Evolutionary conservation across 495 filamentous ascomycete species (phyloP).

Genomic region (Copromyces sp.): DNA sequence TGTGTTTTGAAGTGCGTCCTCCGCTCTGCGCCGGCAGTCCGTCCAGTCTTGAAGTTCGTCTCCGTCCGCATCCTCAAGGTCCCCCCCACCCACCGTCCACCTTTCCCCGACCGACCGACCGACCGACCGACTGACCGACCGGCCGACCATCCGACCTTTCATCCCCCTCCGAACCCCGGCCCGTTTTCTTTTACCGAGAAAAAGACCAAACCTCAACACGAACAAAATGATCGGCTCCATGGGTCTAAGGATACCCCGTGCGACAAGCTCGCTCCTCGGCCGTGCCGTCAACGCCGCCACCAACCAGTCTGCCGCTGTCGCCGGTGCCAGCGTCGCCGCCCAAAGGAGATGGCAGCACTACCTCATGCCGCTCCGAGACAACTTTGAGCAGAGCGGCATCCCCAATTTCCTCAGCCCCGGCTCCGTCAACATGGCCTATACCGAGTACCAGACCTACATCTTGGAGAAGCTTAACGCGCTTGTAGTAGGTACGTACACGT

Average conservation of each 20-base stretch:
- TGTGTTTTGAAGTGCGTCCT: not conserved
- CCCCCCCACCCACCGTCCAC: not conserved
- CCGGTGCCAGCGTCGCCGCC: not conserved
- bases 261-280: not conserved
- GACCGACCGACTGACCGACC: not conserved
- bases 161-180: not conserved
- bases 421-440: conserved; percentile 70
- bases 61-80: not conserved
- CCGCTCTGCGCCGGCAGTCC: not conserved
- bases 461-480: conserved; percentile 64
- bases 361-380: not conserved
- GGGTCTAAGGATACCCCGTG: not conserved
- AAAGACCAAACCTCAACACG: not conserved
- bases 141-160: not conserved
- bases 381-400: conserved; percentile 42
- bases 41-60: not conserved
- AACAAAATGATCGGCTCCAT: not conserved
- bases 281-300: not conserved
- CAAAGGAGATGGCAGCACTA: not conserved
- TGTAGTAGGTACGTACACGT: conserved; percentile 52
- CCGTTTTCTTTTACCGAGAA: not conserved
- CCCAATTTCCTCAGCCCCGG: conserved; percentile 53
- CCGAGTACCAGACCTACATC: conserved; percentile 63
- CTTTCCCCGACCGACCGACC: not conserved
- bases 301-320: not conserved